These are phyloP conservation scores for Didymella arachidicola DNA, from an alignment of 2,329 filamentous ascomycete genomes.

Conservation along the genomic window DNA sequence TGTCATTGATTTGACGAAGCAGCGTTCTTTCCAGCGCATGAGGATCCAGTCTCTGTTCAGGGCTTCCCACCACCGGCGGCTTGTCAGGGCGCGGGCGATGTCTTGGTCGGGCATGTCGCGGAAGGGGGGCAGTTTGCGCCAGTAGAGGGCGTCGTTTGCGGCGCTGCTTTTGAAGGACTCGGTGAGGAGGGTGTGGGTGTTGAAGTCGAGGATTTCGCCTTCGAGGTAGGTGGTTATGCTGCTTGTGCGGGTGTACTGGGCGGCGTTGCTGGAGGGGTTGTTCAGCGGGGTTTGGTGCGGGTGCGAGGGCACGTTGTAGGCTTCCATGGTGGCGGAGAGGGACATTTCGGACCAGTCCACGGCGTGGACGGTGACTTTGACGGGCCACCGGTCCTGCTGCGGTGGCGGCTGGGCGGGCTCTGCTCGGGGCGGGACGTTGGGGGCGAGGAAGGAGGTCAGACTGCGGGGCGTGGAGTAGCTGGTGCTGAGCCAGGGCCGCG, in stretches of 20 bases:
- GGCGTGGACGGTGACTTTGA: constrained; percentile 70
- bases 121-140: constrained; percentile 59
- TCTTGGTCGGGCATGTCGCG: constrained; percentile 50
- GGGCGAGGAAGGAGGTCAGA: constrained; percentile 26
- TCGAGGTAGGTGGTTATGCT: constrained; percentile 71
- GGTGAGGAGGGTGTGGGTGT: constrained; percentile 60
- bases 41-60: constrained; percentile 60
- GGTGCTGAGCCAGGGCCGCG: constrained; percentile 51
- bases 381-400: constrained; percentile 69
- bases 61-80: constrained; percentile 45
- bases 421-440: constrained; percentile 24
- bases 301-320: constrained; percentile 68
- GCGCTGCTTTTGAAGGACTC: constrained; percentile 57
- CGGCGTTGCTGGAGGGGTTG: constrained; percentile 18
- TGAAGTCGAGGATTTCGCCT: constrained; percentile 72
- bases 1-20: constrained; percentile 54
- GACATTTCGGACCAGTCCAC: constrained; percentile 69
- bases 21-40: constrained; percentile 65
- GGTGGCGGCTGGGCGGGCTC: not conserved
- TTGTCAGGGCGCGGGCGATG: constrained; percentile 55
- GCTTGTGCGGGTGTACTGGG: constrained; percentile 46
- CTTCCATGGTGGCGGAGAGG: constrained; percentile 73
- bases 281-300: constrained; percentile 39
- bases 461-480: constrained; percentile 41
- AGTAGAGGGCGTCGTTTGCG: constrained; percentile 57